phyloP scores from a whole-genome alignment of 768 basidiomycete genomes.

The Hypsizygus marmoreus region DNA sequence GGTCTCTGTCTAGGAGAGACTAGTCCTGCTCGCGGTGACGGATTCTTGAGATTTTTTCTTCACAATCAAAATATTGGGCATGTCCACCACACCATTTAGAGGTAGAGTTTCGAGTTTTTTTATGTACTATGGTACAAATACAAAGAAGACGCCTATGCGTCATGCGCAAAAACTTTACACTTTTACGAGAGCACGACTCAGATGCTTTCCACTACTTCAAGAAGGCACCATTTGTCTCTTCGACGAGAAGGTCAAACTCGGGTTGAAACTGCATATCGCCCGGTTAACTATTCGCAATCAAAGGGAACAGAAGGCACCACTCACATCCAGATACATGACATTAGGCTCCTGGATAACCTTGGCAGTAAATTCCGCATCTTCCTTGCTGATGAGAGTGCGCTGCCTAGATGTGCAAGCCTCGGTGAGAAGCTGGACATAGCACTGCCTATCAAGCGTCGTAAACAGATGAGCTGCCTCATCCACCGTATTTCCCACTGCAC shows the following conservation, averaged over 20 bases:
- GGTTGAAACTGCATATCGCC: constrained; percentile 30
- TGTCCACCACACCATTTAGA: no score
- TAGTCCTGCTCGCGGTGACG: no score
- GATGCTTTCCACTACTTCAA: constrained; percentile 20
- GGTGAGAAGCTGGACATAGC: constrained; percentile 48
- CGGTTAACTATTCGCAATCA: no score
- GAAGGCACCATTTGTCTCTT: constrained; percentile 29
- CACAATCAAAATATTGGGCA: no score
- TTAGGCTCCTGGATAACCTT: constrained; percentile 22
- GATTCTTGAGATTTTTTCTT: no score
- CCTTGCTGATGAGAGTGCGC: constrained; percentile 24
- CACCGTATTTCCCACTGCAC: constrained; percentile 38
- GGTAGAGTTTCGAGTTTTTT: no score
- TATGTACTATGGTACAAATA: no score
- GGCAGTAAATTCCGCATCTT: constrained; percentile 27
- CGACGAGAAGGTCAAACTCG: constrained; percentile 24
- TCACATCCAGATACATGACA: constrained; percentile 19
- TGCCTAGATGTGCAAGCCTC: constrained; percentile 45
- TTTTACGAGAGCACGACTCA: no score
- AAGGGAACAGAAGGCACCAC: no score
- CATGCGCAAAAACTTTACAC: no score
- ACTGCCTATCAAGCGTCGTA: constrained; percentile 43
- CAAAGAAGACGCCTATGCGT: no score
- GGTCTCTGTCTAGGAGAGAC: no score
- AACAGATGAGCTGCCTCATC: constrained; percentile 46